phyloP scores from a whole-genome alignment of 2,329 filamentous ascomycete genomes.

The Fusarium pilosicola region DNA sequence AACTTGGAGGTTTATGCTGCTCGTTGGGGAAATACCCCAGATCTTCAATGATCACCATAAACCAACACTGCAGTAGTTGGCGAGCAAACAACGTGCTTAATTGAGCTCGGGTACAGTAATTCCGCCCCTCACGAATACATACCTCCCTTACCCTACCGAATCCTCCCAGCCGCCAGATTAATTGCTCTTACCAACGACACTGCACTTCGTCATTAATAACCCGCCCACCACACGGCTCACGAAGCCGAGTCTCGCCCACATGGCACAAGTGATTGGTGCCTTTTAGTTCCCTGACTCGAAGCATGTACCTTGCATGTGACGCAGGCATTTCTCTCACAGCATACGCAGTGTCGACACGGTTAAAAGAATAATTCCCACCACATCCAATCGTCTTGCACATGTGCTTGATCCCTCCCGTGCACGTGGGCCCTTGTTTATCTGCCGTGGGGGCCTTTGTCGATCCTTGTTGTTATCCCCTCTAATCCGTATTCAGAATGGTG shows the following conservation, averaged over 20 bases:
- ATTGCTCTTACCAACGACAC: neutral
- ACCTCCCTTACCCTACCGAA: neutral
- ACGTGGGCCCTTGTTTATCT: conserved; percentile 17
- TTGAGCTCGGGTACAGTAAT: neutral
- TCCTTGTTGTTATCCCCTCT: neutral
- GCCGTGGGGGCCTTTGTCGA: conserved; percentile 1
- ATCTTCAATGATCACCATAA: neutral
- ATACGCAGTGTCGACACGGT: neutral
- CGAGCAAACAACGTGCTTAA: neutral
- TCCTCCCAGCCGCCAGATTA: neutral
- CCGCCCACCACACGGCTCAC: neutral
- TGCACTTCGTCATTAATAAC: neutral
- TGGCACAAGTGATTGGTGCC: conserved; percentile 25
- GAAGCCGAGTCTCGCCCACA: neutral
- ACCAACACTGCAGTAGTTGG: neutral
- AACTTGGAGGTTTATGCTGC: neutral
- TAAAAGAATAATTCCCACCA: neutral
- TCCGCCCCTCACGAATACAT: neutral
- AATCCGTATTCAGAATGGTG: neutral
- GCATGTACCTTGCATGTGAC: conserved; percentile 22
- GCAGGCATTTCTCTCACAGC: neutral
- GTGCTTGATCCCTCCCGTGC: conserved; percentile 19
- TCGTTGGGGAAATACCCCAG: neutral
- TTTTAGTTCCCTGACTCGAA: neutral
- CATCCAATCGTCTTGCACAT: conserved; percentile 29